Conservation (phyloP, 257 asterid species). For the Penstemon davidsonii region DNA sequence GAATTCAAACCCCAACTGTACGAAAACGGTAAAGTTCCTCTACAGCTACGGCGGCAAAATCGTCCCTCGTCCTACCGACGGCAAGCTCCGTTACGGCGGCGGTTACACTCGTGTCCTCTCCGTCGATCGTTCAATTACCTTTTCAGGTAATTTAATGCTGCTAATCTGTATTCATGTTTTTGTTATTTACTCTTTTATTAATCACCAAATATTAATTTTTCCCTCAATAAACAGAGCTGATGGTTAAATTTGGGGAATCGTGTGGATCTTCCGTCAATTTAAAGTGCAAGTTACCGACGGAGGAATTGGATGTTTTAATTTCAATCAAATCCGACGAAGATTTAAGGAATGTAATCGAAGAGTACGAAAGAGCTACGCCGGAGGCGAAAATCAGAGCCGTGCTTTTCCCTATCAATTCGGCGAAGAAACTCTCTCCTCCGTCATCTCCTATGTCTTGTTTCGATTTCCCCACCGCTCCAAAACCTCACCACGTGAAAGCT, state of each 20-base stretch:
- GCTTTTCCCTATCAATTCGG: conserved; percentile 44
- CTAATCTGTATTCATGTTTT: not conserved
- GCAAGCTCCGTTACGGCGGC: conserved; percentile 72
- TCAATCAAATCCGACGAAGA: conserved; percentile 77
- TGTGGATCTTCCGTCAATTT: conserved; percentile 62
- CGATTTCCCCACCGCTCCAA: conserved; percentile 43
- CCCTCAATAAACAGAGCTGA: conserved; percentile 42
- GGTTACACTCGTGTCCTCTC: conserved; percentile 78
- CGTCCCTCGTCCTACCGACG: conserved; percentile 65
- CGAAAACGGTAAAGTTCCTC: conserved; percentile 54
- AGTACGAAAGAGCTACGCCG: conserved; percentile 56
- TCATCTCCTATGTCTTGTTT: conserved; percentile 59
- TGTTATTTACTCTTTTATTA: not conserved
- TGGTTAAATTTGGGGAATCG: conserved; percentile 71
- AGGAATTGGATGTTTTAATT: conserved; percentile 71
- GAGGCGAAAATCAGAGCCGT: conserved; percentile 69
- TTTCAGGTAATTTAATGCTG: conserved; percentile 29
- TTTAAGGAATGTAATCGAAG: conserved; percentile 50
- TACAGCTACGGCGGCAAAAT: conserved; percentile 85
- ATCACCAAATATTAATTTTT: not conserved
- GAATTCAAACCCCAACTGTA: conserved; percentile 26
- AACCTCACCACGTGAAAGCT: conserved; percentile 15
- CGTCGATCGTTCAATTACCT: conserved; percentile 44
- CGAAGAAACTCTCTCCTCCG: conserved; percentile 58
- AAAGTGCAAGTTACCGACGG: conserved; percentile 69